phyloP scores from a whole-genome alignment of 2,329 filamentous ascomycete genomes.

The Beauveria pseudobassiana region DNA sequence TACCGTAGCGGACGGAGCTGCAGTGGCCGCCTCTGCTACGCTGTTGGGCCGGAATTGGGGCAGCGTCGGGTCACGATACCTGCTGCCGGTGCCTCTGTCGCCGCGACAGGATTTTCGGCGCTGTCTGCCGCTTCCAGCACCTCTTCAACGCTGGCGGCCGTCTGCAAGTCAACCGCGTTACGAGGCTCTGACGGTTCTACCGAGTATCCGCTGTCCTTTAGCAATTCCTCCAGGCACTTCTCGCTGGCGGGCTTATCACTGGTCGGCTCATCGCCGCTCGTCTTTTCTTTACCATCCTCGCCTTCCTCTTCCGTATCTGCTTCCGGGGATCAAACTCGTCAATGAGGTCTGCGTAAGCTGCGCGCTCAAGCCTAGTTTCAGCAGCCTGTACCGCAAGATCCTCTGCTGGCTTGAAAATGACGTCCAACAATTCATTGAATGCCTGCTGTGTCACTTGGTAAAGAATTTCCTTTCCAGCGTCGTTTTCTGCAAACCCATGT shows the following conservation, averaged over 20 bases:
- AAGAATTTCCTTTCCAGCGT: slow-evolving; percentile 79
- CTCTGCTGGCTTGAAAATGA: slow-evolving; percentile 76
- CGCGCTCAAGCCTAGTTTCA: slow-evolving; percentile 53
- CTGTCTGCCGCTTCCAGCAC: slow-evolving; percentile 10
- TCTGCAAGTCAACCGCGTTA: slow-evolving; percentile 27
- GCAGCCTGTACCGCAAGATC: slow-evolving; percentile 63
- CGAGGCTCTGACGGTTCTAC: slow-evolving; percentile 26
- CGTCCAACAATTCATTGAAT: slow-evolving; percentile 85
- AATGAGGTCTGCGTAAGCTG: slow-evolving; percentile 45
- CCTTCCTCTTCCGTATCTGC: slow-evolving; percentile 18
- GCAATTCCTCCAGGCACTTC: slow-evolving; percentile 28
- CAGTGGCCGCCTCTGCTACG: slow-evolving; percentile 11
- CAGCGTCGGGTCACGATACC: slow-evolving; percentile 52
- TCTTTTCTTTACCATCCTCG: slow-evolving; percentile 17
- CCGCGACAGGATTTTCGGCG: slow-evolving; percentile 15
- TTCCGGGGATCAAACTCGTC: slow-evolving; percentile 26
- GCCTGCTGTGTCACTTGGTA: slow-evolving; percentile 87
- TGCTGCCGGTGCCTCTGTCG: slow-evolving; percentile 13
- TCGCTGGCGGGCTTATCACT: slow-evolving; percentile 8
- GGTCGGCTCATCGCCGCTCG: neutral
- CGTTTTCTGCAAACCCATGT: slow-evolving; percentile 59
- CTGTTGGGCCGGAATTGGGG: slow-evolving; percentile 62
- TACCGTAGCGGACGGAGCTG: neutral
- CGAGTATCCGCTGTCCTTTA: slow-evolving; percentile 38
- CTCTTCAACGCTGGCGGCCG: slow-evolving; percentile 19